Evolutionary conservation across 192 early-diverging fungal genomes (phyloP).

Genomic region (Gamsiella multidivaricata): DNA sequence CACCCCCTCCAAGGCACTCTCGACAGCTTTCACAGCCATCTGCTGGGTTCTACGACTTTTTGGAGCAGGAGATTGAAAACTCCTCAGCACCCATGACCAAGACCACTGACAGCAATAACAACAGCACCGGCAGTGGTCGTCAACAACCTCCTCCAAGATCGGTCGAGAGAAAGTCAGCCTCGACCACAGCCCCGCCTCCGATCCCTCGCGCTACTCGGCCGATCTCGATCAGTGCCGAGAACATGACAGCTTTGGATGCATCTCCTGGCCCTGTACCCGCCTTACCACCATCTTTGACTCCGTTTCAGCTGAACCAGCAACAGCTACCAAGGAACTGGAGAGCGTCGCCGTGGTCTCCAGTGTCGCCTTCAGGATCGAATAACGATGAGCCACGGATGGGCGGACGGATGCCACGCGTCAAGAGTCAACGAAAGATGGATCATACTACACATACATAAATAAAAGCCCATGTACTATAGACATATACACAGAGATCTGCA

Average conservation of each 20-base stretch:
- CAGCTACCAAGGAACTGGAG: too few relatives aligned
- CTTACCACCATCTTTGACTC: constrained; percentile 18
- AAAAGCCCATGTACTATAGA: too few relatives aligned
- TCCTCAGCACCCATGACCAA: neutral
- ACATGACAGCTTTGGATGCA: too few relatives aligned
- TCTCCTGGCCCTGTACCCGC: constrained; percentile 27
- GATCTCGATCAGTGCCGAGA: constrained; percentile 24
- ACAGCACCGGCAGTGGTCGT: neutral
- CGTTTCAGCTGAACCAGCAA: too few relatives aligned
- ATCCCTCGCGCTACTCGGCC: constrained; percentile 17
- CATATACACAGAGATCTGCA: too few relatives aligned
- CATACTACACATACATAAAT: too few relatives aligned
- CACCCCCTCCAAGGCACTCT: neutral
- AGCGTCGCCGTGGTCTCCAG: too few relatives aligned
- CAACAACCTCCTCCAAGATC: too few relatives aligned
- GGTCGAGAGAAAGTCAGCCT: neutral
- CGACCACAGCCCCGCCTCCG: neutral
- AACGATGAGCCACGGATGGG: constrained; percentile 16
- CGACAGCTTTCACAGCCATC: neutral
- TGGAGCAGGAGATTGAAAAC: neutral
- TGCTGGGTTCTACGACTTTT: constrained; percentile 18
- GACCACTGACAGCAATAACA: neutral
- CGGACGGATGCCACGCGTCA: constrained; percentile 12
- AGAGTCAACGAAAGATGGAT: neutral
- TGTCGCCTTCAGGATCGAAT: too few relatives aligned